A percentile compares a stretch with the other conserved stretches of the same genome.
Evolutionary conservation across 805 yeast species (phyloP).

Genomic region (Metschnikowia henanensis): DNA sequence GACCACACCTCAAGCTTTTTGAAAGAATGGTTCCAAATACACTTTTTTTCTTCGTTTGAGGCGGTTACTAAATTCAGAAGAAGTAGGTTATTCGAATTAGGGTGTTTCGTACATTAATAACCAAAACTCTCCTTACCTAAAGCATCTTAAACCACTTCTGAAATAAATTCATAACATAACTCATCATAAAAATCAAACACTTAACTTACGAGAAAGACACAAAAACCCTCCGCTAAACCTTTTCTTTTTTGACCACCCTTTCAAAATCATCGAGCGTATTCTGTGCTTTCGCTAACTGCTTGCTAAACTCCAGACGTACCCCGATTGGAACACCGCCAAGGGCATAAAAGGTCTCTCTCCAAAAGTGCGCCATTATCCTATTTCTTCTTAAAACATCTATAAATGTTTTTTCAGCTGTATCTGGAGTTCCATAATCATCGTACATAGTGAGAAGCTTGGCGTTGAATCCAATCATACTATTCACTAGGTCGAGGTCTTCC

Average conservation of each 20-base stretch:
- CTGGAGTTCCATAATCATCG: neutral
- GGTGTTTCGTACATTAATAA: too few relatives aligned
- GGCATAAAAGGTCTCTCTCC: neutral
- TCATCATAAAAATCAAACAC: too few relatives aligned
- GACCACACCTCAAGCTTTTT: too few relatives aligned
- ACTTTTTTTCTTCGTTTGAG: too few relatives aligned
- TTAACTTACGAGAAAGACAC: neutral
- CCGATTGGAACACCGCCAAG: neutral
- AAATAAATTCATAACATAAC: too few relatives aligned
- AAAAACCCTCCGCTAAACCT: neutral
- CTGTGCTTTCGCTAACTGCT: neutral
- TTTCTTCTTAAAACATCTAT: neutral
- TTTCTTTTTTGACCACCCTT: neutral
- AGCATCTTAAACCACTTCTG: too few relatives aligned
- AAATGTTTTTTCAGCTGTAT: neutral
- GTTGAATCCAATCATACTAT: constrained; percentile 1
- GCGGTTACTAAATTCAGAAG: too few relatives aligned
- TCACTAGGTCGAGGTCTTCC: neutral
- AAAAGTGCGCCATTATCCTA: neutral
- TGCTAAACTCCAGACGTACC: neutral
- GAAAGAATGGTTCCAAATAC: too few relatives aligned
- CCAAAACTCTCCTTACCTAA: too few relatives aligned
- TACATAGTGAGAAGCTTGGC: constrained; percentile 1
- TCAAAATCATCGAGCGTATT: neutral
- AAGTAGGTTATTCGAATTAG: too few relatives aligned